phyloP scores from a whole-genome alignment of 129 eudicot species.

The Escallonia herrerae region DNA sequence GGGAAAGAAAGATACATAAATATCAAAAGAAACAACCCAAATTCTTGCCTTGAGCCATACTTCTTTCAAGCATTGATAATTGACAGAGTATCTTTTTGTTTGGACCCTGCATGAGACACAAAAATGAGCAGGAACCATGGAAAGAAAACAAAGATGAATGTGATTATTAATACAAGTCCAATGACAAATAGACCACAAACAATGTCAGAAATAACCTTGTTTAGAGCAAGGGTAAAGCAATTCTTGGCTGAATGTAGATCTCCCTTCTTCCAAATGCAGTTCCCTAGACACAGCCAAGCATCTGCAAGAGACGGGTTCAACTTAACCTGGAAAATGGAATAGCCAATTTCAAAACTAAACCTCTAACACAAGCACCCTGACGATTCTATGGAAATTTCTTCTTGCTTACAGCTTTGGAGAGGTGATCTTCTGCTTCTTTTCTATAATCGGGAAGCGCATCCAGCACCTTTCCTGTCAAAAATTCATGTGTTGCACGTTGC shows the following conservation, averaged over 20 bases:
- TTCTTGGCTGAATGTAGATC: conserved; percentile 73
- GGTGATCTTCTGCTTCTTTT: conserved; percentile 97
- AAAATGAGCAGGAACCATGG: not conserved
- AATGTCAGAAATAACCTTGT: conserved; percentile 51
- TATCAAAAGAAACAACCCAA: not conserved
- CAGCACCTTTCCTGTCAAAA: conserved; percentile 77
- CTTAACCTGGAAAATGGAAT: conserved; percentile 56
- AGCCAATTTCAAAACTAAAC: conserved; percentile 12
- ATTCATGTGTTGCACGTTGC: conserved; percentile 80
- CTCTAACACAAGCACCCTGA: conserved; percentile 1
- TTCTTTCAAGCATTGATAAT: conserved; percentile 97
- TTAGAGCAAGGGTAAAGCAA: conserved; percentile 68
- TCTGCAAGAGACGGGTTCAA: conserved; percentile 90
- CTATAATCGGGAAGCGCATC: conserved; percentile 84
- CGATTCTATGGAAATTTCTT: not conserved
- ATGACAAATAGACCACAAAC: not conserved
- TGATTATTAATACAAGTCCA: not conserved
- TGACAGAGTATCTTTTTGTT: conserved; percentile 80
- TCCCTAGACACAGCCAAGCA: conserved; percentile 92
- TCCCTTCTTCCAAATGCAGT: conserved; percentile 97
- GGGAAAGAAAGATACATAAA: not conserved
- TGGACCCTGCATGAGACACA: conserved; percentile 51
- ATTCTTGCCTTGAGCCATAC: conserved; percentile 83
- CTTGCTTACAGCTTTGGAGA: conserved; percentile 84
- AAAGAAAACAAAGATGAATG: not conserved